These are phyloP conservation scores for Citrus hindsii DNA, from an alignment of 345 rosid species.

Conservation along the genomic window DNA sequence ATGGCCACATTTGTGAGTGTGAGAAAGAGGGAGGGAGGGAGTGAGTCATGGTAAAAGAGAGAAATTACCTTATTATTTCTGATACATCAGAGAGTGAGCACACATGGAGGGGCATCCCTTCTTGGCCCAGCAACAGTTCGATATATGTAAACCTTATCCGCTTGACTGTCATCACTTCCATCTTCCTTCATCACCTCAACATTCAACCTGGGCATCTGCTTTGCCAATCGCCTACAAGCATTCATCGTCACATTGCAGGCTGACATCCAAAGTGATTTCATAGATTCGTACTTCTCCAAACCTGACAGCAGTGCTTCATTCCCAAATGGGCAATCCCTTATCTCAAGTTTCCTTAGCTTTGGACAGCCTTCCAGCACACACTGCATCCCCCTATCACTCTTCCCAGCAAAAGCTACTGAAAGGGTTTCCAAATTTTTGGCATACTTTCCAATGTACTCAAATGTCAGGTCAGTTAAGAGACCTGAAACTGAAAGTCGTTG, in stretches of 20 bases:
- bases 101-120: conserved; percentile 66
- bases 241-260: conserved; percentile 64
- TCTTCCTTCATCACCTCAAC: conserved; percentile 74
- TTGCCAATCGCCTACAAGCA: conserved; percentile 53
- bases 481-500: conserved; percentile 69
- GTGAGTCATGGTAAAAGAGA: conserved; percentile 1
- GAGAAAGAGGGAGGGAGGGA: background rate
- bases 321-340: conserved; percentile 76
- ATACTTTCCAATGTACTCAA: conserved; percentile 58
- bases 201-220: conserved; percentile 63
- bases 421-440: conserved; percentile 73
- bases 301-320: conserved; percentile 61
- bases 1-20: background rate
- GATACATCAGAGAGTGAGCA: conserved; percentile 42
- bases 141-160: conserved; percentile 58
- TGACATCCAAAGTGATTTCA: conserved; percentile 84
- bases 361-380: conserved; percentile 57
- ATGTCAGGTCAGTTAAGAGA: conserved; percentile 54
- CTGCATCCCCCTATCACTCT: conserved; percentile 70
- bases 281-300: conserved; percentile 64
- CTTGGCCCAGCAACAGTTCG: conserved; percentile 70
- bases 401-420: conserved; percentile 75
- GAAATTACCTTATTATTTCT: conserved; percentile 16
- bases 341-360: conserved; percentile 65
- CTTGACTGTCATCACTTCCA: conserved; percentile 47